Evolutionary conservation across 306 rosid species (phyloP).

Genomic region (Potentilla sterilis): DNA sequence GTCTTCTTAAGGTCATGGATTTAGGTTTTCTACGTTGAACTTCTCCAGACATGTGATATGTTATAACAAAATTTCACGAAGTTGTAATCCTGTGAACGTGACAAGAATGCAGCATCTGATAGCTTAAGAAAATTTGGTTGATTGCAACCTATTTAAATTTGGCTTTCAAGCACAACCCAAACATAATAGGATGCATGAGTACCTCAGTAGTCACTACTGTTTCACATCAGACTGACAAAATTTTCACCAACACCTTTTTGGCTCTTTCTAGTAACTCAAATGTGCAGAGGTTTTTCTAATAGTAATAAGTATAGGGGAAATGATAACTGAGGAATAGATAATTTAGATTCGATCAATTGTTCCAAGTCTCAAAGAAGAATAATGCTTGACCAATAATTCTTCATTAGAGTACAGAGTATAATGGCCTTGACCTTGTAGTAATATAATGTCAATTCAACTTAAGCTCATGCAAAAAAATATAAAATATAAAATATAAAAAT

Average conservation of each 20-base stretch:
- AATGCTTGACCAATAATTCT: background rate
- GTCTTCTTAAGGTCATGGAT: background rate
- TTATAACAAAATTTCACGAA: background rate
- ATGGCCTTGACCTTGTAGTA: background rate
- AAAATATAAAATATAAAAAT: background rate
- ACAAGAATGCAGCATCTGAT: background rate
- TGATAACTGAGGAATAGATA: background rate
- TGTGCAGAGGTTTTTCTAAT: background rate
- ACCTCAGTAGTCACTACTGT: background rate
- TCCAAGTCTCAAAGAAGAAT: background rate
- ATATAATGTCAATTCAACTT: background rate
- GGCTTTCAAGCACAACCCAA: background rate
- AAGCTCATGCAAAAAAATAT: background rate
- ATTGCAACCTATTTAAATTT: background rate
- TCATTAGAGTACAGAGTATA: background rate
- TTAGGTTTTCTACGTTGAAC: background rate
- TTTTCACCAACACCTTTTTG: background rate
- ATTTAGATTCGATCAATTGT: background rate
- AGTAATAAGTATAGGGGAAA: background rate
- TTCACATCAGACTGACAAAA: background rate
- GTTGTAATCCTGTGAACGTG: conserved; percentile 1
- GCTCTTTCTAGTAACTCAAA: too few relatives aligned
- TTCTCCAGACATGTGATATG: background rate
- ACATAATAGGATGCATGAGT: background rate
- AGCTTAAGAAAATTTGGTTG: background rate